Conservation (phyloP, 2,329 filamentous ascomycete species). For the Bipolaris zeicola region DNA sequence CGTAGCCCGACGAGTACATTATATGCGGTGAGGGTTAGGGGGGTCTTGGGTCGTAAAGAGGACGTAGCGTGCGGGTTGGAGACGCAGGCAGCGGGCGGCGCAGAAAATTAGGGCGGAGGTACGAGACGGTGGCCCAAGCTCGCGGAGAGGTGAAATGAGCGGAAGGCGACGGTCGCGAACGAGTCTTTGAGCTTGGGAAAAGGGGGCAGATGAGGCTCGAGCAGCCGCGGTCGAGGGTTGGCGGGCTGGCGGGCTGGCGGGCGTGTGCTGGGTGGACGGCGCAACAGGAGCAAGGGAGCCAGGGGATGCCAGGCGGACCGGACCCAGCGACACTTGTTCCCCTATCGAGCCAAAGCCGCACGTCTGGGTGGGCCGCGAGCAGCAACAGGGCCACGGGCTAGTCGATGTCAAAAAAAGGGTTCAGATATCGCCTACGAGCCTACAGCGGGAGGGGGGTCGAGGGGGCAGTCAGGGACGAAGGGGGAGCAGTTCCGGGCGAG, state of each 20-base stretch:
- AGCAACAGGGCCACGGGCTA: conserved; percentile 8
- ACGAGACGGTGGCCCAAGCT: conserved; percentile 20
- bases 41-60: conserved; percentile 6
- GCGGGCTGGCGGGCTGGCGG: conserved; percentile 27
- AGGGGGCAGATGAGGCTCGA: conserved; percentile 22
- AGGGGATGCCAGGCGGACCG: conserved; percentile 20
- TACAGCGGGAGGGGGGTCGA: conserved; percentile 1
- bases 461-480: conserved; percentile 4
- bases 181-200: conserved; percentile 17
- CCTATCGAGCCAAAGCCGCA: conserved; percentile 30
- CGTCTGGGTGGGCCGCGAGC: conserved; percentile 28
- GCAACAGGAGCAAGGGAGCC: conserved; percentile 20
- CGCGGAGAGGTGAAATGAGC: conserved; percentile 24
- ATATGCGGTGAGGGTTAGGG: conserved; percentile 23
- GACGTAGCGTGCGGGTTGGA: conserved; percentile 16
- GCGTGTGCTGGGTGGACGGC: conserved; percentile 1
- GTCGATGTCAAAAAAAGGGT: conserved; percentile 16
- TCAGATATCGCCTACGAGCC: conserved; percentile 3
- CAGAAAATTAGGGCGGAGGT: conserved; percentile 36
- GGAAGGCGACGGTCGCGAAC: conserved; percentile 17
- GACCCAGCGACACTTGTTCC: conserved; percentile 7
- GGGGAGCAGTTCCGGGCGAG: conserved; percentile 4
- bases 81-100: conserved; percentile 14
- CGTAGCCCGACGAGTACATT: conserved; percentile 47
- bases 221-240: conserved; percentile 26